These are phyloP conservation scores for Ulmus americana DNA, from an alignment of 331 rosid genomes.

Conservation along the genomic window DNA sequence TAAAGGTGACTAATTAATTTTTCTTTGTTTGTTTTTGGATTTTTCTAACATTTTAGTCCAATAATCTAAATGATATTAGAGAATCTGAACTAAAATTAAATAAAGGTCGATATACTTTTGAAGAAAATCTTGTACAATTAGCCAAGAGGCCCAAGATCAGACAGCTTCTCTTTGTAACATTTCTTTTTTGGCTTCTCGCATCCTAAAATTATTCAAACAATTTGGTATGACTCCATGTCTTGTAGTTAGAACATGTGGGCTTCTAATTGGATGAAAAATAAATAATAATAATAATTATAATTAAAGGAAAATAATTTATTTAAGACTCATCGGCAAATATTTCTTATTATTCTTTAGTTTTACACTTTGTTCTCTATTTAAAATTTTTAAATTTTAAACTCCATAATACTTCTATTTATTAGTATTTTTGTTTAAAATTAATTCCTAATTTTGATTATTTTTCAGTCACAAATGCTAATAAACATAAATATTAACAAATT, in stretches of 20 bases:
- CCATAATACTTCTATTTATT: no score
- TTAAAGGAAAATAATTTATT: no score
- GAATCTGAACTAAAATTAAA: constrained; percentile 14
- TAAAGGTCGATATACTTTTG: background rate
- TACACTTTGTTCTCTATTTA: background rate
- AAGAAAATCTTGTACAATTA: constrained; percentile 5
- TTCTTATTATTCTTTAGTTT: background rate
- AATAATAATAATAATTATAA: background rate
- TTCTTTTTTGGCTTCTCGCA: constrained; percentile 17
- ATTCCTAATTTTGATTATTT: no score
- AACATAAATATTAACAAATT: no score
- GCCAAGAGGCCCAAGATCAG: no score
- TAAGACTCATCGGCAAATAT: no score
- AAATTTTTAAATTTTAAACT: background rate
- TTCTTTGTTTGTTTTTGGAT: constrained; percentile 7
- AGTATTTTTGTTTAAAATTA: no score
- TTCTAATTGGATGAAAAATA: constrained; percentile 8
- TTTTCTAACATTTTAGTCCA: constrained; percentile 11
- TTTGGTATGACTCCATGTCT: no score
- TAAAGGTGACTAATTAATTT: constrained; percentile 17
- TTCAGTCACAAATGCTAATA: no score
- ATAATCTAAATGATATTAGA: constrained; percentile 12
- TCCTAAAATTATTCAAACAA: background rate
- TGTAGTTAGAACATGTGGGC: constrained; percentile 6
- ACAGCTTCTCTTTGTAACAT: constrained; percentile 5